A percentile compares a stretch with the other conserved stretches of the same genome.
phyloP scores from a whole-genome alignment of 2,329 filamentous ascomycete genomes.

The Aspergillus brasiliensis region DNA sequence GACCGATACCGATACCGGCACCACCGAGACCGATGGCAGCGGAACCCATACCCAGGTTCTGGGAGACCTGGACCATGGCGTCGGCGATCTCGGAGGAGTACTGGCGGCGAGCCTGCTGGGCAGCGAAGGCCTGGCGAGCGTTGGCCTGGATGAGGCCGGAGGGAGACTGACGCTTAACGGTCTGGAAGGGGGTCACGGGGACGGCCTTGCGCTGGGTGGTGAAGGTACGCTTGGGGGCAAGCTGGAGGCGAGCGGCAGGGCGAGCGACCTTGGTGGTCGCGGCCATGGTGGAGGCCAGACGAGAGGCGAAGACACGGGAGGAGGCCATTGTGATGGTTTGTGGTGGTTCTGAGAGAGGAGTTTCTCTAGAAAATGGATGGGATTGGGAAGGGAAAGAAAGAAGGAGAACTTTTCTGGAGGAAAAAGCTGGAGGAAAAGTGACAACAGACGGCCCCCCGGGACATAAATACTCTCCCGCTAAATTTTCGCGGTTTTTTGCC shows the following conservation, averaged over 20 bases:
- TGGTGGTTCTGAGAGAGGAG: conserved; percentile 22
- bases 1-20: conserved; percentile 77
- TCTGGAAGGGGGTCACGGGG: conserved; percentile 62
- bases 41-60: conserved; percentile 86
- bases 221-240: conserved; percentile 73
- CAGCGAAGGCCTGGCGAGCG: conserved; percentile 60
- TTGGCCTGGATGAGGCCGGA: conserved; percentile 67
- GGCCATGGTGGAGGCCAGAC: conserved; percentile 66
- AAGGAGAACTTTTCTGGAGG: conserved; percentile 34
- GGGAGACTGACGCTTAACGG: conserved; percentile 73
- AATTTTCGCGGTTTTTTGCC: conserved; percentile 39
- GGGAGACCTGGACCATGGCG: conserved; percentile 87
- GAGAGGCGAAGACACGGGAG: conserved; percentile 74
- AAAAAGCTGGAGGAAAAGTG: conserved; percentile 38
- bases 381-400: conserved; percentile 26
- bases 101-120: conserved; percentile 68
- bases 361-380: conserved; percentile 20
- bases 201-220: conserved; percentile 44
- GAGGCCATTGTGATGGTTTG: conserved; percentile 74
- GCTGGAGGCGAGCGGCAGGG: conserved; percentile 68
- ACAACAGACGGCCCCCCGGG: conserved; percentile 32
- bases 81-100: conserved; percentile 84
- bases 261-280: conserved; percentile 80
- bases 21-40: conserved; percentile 85
- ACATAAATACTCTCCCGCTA: conserved; percentile 43